A percentile compares a stretch with the other conserved stretches of the same genome.
Conservation (phyloP, 352 stramenopile genomes). For the Pythium vanterpoolii region DNA sequence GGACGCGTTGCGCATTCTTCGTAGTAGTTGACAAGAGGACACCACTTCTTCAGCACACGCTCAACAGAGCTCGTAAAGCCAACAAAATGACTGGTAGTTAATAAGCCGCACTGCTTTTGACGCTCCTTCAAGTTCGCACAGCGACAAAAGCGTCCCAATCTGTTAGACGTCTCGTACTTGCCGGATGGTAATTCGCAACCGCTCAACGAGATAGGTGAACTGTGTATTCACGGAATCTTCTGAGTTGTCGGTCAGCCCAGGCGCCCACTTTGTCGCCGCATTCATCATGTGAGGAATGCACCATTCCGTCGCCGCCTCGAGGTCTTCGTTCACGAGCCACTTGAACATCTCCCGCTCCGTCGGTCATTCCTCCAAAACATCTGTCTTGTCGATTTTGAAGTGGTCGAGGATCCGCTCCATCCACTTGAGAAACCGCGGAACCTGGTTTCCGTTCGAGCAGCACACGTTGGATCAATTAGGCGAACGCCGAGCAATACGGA, state of each 20-base stretch:
- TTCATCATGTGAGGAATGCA: constrained; percentile 10
- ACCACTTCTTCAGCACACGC: constrained; percentile 7
- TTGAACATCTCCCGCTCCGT: constrained; percentile 1
- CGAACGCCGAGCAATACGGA: constrained; percentile 3
- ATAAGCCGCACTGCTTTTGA: not conserved
- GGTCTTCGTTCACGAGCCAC: not conserved
- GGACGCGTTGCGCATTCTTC: not conserved
- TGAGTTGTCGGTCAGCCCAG: not conserved
- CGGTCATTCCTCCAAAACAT: constrained; percentile 1
- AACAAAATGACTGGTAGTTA: constrained; percentile 10
- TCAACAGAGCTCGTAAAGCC: not conserved
- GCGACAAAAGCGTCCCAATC: not conserved
- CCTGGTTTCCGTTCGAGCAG: not conserved
- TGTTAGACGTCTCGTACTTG: constrained; percentile 5
- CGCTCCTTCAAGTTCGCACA: constrained; percentile 2
- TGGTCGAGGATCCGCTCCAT: not conserved
- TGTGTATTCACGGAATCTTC: constrained; percentile 1
- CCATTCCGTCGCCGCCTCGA: not conserved
- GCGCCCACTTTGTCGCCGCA: not conserved
- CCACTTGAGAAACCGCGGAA: not conserved
- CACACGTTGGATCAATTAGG: not conserved
- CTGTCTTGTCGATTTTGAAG: not conserved
- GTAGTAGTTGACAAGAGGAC: constrained; percentile 1
- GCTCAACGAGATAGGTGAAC: constrained; percentile 1
- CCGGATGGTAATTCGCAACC: not conserved